Base-by-base conservation (phyloP, 2,329 filamentous ascomycete species). In the Colletotrichum tropicicola region DNA sequence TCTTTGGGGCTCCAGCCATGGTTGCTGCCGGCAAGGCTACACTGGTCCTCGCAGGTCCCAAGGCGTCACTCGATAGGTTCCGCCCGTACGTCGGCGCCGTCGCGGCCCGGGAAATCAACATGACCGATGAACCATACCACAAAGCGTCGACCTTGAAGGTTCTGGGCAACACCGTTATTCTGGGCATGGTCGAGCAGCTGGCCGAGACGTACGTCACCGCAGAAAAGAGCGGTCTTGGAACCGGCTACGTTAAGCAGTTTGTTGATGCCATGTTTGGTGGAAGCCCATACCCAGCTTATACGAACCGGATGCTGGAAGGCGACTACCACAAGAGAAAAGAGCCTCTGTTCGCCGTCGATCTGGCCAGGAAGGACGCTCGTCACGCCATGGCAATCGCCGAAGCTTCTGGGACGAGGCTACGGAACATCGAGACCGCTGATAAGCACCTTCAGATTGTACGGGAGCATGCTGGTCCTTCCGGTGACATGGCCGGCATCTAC, bases 401-500 rank as follows among this genome's bases (percentile, higher is more conserved):
- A 66, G 79, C 79, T 23, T 83, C 82, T 6, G 93, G 92, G 0
- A 82, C 86, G 44, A 84, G 82, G 63, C 77, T 97, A 77, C 85
- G 81, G 65, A 89, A 88, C 68, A 79, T 91, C 1, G 88, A 92
- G 76, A 82, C 90, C 4, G 90, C 84, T 1, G 90, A 94, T 77
- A 82, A 79, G 27, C 91, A 96, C 75, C 77, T 97, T 70, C 83
- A 84, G 58, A 79, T 82, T 60, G 89, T 97, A 2, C 90, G 92
- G 76, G 87, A 90, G 62, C 84, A 93, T 53, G 73, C 71, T 49
- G 93, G 92, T 0, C 83, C 85, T 45, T 88, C 84, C 69, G 93
- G 93, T 0, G 94, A 97, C 77, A 87, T 97, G 74, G 90, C 92
- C 3, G 90, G 87, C 10, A 91, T 97, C 37, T 97, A 97, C 79